Percentiles rank a stretch among this genome's conserved stretches.
Conservation (phyloP, 1,139 yeast species). For the Protomyces gravidus region DNA sequence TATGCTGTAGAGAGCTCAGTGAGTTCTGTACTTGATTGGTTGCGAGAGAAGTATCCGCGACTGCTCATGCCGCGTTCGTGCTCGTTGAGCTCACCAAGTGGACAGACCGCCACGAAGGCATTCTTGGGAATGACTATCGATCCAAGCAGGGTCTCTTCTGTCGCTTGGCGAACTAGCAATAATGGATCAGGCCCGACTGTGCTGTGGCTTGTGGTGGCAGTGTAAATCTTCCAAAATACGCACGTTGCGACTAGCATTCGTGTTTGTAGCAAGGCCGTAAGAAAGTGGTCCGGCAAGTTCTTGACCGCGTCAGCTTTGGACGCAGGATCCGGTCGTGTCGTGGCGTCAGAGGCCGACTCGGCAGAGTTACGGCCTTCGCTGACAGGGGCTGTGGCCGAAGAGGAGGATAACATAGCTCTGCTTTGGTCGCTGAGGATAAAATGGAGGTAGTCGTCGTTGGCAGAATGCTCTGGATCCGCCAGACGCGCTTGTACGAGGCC, state of each 20-base stretch:
- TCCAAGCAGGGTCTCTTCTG: slow-evolving; percentile 20
- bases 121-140: slow-evolving; percentile 17
- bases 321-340: neutral
- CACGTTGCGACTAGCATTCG: slow-evolving; percentile 13
- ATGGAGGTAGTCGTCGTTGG: neutral
- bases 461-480: neutral
- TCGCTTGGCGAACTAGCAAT: slow-evolving; percentile 8
- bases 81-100: neutral
- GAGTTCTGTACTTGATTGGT: neutral
- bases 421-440: neutral
- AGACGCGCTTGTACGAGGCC: neutral
- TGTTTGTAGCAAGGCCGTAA: slow-evolving; percentile 8
- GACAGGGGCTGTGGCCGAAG: neutral
- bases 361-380: neutral
- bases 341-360: neutral
- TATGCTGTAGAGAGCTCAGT: neutral
- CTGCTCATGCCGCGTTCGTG: neutral
- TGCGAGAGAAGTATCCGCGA: neutral
- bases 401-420: neutral
- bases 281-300: slow-evolving; percentile 15
- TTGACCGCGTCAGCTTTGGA: neutral
- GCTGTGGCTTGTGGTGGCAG: neutral
- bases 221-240: neutral
- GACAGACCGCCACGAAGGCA: slow-evolving; percentile 7
- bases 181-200: slow-evolving; percentile 1